Evolutionary conservation across 805 yeast genomes (phyloP).

Genomic region (Tetrapisispora iriomotensis): DNA sequence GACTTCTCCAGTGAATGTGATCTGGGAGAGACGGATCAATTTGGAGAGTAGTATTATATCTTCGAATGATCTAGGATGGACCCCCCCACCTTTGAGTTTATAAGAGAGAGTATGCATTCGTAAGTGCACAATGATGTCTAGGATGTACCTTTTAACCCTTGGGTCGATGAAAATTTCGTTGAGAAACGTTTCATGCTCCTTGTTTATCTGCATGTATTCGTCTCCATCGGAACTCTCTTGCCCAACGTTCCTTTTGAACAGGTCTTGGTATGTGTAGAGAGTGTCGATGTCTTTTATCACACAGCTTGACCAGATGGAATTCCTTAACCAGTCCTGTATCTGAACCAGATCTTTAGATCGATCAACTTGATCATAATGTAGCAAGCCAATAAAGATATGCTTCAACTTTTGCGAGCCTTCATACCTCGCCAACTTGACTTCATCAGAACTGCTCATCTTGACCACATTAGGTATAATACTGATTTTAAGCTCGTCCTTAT

Average conservation of each 20-base stretch:
- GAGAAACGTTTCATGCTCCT: neutral
- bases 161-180: conserved; percentile 1
- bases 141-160: conserved; percentile 35
- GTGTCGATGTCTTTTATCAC: conserved; percentile 5
- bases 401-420: neutral
- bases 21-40: conserved; percentile 30
- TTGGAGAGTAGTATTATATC: conserved; percentile 36
- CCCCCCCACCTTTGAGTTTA: conserved; percentile 35
- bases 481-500: neutral
- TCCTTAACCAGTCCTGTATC: conserved; percentile 28
- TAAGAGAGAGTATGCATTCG: conserved; percentile 47
- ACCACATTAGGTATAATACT: conserved; percentile 14
- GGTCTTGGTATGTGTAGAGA: neutral
- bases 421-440: conserved; percentile 7
- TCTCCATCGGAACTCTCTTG: neutral
- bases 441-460: conserved; percentile 8
- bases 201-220: neutral
- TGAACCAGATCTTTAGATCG: conserved; percentile 1
- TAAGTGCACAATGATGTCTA: conserved; percentile 46
- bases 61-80: conserved; percentile 37
- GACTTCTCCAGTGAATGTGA: no score
- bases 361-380: conserved; percentile 5
- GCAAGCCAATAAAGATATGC: conserved; percentile 9
- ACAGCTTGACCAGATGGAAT: conserved; percentile 33
- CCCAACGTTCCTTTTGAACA: no score